A percentile compares a stretch with the other conserved stretches of the same genome.
These are phyloP conservation scores for Penicillium turbatum DNA, from an alignment of 495 filamentous ascomycete species.

Conservation along the genomic window DNA sequence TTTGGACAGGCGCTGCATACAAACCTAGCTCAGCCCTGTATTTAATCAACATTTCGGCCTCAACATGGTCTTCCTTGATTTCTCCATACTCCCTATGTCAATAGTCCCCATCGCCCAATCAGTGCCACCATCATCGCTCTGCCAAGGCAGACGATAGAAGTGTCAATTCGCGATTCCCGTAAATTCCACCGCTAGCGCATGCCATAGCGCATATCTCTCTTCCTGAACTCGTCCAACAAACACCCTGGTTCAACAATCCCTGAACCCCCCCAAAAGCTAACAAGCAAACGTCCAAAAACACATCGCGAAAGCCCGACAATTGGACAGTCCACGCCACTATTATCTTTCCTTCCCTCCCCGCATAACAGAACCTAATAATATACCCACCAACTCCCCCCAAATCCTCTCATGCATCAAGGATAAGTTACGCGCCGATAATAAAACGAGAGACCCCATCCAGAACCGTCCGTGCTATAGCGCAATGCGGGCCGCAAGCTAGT, in stretches of 20 bases:
- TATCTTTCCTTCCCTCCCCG: not conserved
- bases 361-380: not conserved
- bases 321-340: not conserved
- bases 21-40: not conserved
- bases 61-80: not conserved
- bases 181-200: not conserved
- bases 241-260: too few relatives aligned
- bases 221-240: not conserved
- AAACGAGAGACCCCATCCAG: not conserved
- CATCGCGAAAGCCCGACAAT: not conserved
- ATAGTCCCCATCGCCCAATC: not conserved
- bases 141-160: not conserved
- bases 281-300: not conserved
- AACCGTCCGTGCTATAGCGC: constrained; percentile 1
- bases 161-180: not conserved
- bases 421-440: not conserved
- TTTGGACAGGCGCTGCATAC: not conserved
- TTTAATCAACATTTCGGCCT: not conserved
- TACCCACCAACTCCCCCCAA: not conserved
- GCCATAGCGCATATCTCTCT: not conserved
- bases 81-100: not conserved
- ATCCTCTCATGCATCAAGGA: not conserved
- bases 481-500: constrained; percentile 13
- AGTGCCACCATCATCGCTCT: not conserved
- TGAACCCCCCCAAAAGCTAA: not conserved